Conservation (phyloP, 2,329 filamentous ascomycete genomes). For the Fusarium sarcochroum region DNA sequence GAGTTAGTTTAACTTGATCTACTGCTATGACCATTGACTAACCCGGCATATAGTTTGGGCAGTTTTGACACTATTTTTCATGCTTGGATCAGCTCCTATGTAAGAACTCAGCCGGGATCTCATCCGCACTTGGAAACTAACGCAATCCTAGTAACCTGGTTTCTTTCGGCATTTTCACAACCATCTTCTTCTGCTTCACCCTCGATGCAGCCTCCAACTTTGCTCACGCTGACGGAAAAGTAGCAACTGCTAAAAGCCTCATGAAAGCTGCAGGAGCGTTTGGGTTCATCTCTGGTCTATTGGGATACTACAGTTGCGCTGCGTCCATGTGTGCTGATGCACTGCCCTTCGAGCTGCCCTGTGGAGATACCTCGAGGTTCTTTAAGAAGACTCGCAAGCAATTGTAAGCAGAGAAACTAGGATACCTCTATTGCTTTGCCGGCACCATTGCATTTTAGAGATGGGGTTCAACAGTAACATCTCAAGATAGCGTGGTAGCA, state of each 20-base stretch:
- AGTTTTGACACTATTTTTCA: slow-evolving; percentile 48
- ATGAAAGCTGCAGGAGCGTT: slow-evolving; percentile 45
- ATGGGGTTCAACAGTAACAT: too few species aligned
- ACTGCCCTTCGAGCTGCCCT: slow-evolving; percentile 43
- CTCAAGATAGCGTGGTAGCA: too few species aligned
- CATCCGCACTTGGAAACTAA: background rate
- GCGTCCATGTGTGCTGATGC: slow-evolving; percentile 48
- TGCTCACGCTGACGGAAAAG: slow-evolving; percentile 46
- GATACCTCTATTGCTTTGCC: too few species aligned
- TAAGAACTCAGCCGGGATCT: slow-evolving; percentile 1
- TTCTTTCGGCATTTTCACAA: slow-evolving; percentile 45
- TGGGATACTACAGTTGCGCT: slow-evolving; percentile 46
- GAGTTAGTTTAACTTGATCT: slow-evolving; percentile 15
- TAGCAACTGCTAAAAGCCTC: slow-evolving; percentile 11
- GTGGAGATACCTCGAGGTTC: slow-evolving; percentile 43
- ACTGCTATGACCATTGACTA: background rate
- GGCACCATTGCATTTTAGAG: too few species aligned
- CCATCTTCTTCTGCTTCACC: slow-evolving; percentile 47
- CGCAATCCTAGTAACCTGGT: slow-evolving; percentile 39
- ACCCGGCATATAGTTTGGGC: slow-evolving; percentile 44
- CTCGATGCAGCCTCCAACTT: slow-evolving; percentile 46
- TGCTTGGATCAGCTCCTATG: slow-evolving; percentile 45
- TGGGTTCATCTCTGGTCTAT: slow-evolving; percentile 44
- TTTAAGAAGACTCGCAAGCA: slow-evolving; percentile 33
- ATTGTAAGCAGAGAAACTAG: background rate